Percentiles rank a stretch among this genome's conserved stretches.
These are phyloP conservation scores for Prosopis cineraria DNA, from an alignment of 306 rosid genomes.

Conservation along the genomic window DNA sequence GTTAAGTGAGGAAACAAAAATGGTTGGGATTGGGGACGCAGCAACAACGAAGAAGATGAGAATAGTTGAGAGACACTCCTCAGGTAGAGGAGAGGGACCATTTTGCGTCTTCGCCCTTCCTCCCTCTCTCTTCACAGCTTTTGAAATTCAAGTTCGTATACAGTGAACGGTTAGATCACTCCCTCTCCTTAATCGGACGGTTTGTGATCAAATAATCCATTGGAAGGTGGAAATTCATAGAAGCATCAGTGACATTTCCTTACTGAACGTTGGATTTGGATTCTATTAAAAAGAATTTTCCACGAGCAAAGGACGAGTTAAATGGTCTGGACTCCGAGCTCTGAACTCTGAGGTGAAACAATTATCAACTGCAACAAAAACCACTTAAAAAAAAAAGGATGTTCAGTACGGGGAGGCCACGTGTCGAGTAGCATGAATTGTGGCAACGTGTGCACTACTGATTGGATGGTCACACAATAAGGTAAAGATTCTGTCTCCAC, in stretches of 20 bases:
- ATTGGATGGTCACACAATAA: not conserved
- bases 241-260: conserved; percentile 6
- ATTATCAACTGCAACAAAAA: conserved; percentile 21
- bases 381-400: not conserved
- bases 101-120: conserved; percentile 53
- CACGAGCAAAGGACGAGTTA: conserved; percentile 19
- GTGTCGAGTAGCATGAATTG: not conserved
- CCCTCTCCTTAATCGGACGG: conserved; percentile 48
- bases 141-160: conserved; percentile 91
- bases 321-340: not conserved
- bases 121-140: conserved; percentile 92
- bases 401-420: not conserved
- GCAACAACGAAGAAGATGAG: conserved; percentile 31
- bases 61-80: conserved; percentile 20
- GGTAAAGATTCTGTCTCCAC: conserved; percentile 23
- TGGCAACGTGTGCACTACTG: conserved; percentile 13
- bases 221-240: conserved; percentile 62
- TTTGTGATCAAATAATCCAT: not conserved
- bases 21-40: conserved; percentile 28
- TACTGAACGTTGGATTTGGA: conserved; percentile 48
- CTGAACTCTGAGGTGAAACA: not conserved
- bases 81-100: conserved; percentile 36
- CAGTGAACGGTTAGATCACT: conserved; percentile 68
- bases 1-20: conserved; percentile 19
- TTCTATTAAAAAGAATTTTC: conserved; percentile 27